phyloP scores from a whole-genome alignment of 768 basidiomycete species.

The Sporobolomyces roseus region DNA sequence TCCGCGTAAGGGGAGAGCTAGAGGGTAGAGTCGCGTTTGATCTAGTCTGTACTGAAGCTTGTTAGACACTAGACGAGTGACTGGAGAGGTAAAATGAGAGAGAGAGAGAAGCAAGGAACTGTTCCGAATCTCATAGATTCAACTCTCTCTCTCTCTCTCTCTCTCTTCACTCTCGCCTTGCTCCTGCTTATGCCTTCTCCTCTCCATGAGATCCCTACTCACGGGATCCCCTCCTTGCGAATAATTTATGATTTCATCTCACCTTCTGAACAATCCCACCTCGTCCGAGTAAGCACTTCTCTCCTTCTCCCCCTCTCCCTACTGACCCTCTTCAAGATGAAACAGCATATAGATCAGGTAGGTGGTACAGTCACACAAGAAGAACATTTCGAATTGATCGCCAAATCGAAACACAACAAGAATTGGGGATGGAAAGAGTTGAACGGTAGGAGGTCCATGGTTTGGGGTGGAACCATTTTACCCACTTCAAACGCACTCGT shows the following conservation, averaged over 20 bases:
- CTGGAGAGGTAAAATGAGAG: no score
- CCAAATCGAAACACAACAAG: no score
- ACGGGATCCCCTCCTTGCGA: neutral
- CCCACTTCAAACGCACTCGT: constrained; percentile 63
- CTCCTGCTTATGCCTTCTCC: no score
- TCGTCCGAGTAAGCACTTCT: constrained; percentile 19
- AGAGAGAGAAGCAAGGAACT: no score
- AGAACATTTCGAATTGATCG: neutral
- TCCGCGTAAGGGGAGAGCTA: no score
- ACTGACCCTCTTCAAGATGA: neutral
- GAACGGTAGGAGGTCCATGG: constrained; percentile 44
- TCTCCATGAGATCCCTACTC: neutral
- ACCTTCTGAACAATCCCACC: constrained; percentile 27
- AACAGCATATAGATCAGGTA: constrained; percentile 22
- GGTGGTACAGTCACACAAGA: constrained; percentile 8
- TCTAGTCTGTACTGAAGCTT: no score
- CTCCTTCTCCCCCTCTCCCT: neutral
- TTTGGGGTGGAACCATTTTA: constrained; percentile 64
- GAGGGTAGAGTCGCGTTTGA: no score
- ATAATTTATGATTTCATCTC: constrained; percentile 40
- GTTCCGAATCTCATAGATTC: no score
- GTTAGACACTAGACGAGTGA: no score
- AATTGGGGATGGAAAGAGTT: constrained; percentile 46
- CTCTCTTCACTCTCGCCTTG: neutral
- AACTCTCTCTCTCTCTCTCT: no score